Evolutionary conservation across 345 rosid species (phyloP), one percentile per base, ranked within the genome.

Genomic region (Angophora floribunda): DNA sequence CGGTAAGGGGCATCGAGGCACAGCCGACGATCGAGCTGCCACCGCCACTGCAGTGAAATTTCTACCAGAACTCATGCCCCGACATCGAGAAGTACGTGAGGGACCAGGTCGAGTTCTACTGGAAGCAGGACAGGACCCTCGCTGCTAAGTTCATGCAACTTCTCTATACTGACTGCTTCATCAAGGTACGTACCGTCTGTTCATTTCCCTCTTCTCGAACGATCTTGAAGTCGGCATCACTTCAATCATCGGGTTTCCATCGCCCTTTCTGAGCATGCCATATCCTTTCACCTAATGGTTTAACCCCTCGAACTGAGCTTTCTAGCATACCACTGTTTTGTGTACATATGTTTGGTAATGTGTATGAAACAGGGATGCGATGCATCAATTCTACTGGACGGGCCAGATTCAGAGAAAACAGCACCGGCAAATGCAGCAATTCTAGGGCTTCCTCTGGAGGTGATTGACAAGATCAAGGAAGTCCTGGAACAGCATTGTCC

Each of bases 401-500:
- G 61, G 61, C 61, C 61, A 55, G 61, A 55, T 55, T 10, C 61
- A 55, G 61, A 55, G 61, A 55, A 55, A 55, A 55, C 61, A 55
- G 61, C 61, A 55, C 61, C 61, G 3, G 26, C 21, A 82, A 97
- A 96, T 86, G 3, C 88, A 89, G 96, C 95, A 13, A 92, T 96
- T 12, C 97, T 93, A 61, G 98, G 90, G 15, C 96, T 97, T 24
- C 91, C 59, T 16, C 14, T 57, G 63, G 13, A 24, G n/a, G 26
- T 93, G 57, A 95, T 96, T 24, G 95, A 96, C 93, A 93, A 93
- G 92, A 94, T 95, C 93, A 97, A 97, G 88, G 3, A 30, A 3
- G 95, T 95, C 55, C 90, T 96, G 84, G 98, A 96, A 90, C 22
- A 65, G 1, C 90, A 93, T 4, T 95, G 97, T 90, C 98, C 96